Evolutionary conservation across 164 flowering plant species (phyloP).

Genomic region (Nymphaea thermarum): DNA sequence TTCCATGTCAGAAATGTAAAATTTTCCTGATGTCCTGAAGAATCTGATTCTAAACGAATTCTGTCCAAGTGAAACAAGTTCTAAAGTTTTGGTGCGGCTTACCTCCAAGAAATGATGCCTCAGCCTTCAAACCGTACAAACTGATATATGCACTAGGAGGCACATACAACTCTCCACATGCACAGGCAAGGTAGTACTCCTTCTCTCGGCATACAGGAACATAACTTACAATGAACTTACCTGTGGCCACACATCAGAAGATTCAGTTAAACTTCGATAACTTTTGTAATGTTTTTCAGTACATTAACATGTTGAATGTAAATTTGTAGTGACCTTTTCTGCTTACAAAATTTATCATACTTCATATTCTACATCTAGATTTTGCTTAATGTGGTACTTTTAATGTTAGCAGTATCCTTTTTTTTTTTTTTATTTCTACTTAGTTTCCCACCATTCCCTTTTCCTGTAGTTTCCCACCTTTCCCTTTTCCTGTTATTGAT

Average conservation of each 20-base stretch:
- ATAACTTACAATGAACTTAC: slow-evolving; percentile 69
- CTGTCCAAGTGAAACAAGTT: too few relatives aligned
- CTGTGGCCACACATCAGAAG: slow-evolving; percentile 19
- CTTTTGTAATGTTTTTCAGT: neutral
- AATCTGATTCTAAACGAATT: too few relatives aligned
- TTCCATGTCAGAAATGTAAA: too few relatives aligned
- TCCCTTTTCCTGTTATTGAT: too few relatives aligned
- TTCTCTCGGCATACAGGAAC: slow-evolving; percentile 68
- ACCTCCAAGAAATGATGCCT: slow-evolving; percentile 90
- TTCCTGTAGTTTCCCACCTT: too few relatives aligned
- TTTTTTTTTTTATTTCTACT: too few relatives aligned
- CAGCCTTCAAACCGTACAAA: slow-evolving; percentile 74
- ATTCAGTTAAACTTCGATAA: neutral
- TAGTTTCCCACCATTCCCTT: too few relatives aligned
- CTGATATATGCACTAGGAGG: slow-evolving; percentile 91
- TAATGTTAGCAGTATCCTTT: too few relatives aligned
- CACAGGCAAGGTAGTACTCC: slow-evolving; percentile 86
- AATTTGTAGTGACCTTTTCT: neutral
- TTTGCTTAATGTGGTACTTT: too few relatives aligned
- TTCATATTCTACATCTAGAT: too few relatives aligned
- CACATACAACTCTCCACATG: slow-evolving; percentile 78
- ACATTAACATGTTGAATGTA: neutral
- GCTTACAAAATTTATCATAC: too few relatives aligned
- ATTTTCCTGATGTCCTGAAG: too few relatives aligned
- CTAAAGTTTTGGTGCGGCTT: slow-evolving; percentile 8